These are phyloP conservation scores for Diaporthe caulivora DNA, from an alignment of 2,329 filamentous ascomycete species.

Conservation along the genomic window DNA sequence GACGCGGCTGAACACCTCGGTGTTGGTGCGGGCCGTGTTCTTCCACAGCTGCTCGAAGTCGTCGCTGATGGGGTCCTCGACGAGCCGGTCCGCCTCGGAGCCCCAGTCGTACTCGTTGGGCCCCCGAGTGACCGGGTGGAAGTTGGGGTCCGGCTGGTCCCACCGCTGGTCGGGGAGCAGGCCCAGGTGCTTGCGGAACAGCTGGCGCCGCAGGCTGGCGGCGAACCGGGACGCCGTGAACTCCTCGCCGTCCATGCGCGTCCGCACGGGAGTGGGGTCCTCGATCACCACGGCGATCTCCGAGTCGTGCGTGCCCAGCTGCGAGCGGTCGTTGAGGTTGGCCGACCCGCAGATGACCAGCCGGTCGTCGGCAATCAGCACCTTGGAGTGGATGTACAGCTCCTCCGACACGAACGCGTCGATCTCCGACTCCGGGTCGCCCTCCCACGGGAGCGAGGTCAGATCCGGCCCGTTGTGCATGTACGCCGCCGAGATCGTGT, in stretches of 20 bases:
- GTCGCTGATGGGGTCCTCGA: slow-evolving; percentile 79
- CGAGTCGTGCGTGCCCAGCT: slow-evolving; percentile 91
- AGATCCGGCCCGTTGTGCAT: slow-evolving; percentile 84
- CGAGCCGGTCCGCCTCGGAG: slow-evolving; percentile 74
- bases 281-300: slow-evolving; percentile 93
- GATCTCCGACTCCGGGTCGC: slow-evolving; percentile 81
- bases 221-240: slow-evolving; percentile 83
- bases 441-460: slow-evolving; percentile 76
- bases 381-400: slow-evolving; percentile 93
- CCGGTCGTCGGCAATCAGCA: slow-evolving; percentile 89
- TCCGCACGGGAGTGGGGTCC: slow-evolving; percentile 77
- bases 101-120: slow-evolving; percentile 82
- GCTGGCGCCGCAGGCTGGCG: slow-evolving; percentile 82
- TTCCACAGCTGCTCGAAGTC: slow-evolving; percentile 81
- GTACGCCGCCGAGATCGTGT: slow-evolving; percentile 83
- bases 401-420: slow-evolving; percentile 95
- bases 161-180: slow-evolving; percentile 81
- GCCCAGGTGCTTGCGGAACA: slow-evolving; percentile 93
- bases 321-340: slow-evolving; percentile 92
- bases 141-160: slow-evolving; percentile 78
- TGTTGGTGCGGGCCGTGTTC: slow-evolving; percentile 80
- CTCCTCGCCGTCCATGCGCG: slow-evolving; percentile 78
- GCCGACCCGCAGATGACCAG: slow-evolving; percentile 87
- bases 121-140: slow-evolving; percentile 77
- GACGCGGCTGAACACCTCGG: slow-evolving; percentile 81